Evolutionary conservation across 495 filamentous ascomycete genomes (phyloP).

Genomic region (Bacidia gigantensis): DNA sequence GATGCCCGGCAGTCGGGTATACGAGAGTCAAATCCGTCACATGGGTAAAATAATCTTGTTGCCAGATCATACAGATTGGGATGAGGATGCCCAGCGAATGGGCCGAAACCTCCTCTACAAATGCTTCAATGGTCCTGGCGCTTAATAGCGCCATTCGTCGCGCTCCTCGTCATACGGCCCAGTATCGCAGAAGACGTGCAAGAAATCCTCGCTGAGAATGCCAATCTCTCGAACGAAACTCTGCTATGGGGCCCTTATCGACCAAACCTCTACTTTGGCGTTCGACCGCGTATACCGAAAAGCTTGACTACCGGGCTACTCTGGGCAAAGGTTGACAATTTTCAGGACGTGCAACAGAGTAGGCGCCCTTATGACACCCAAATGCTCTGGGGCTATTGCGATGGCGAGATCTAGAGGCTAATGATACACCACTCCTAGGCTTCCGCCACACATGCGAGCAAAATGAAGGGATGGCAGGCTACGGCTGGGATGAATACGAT

Average conservation of each 20-base stretch:
- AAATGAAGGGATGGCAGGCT: conserved; percentile 83
- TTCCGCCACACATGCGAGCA: conserved; percentile 95
- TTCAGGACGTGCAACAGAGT: conserved; percentile 65
- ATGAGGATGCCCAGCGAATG: not conserved
- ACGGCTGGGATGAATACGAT: conserved; percentile 96
- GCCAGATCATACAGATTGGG: not conserved
- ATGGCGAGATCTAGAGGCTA: not conserved
- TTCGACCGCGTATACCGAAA: conserved; percentile 75
- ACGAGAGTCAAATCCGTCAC: no score
- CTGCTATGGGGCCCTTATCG: conserved; percentile 94
- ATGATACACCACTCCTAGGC: conserved; percentile 30
- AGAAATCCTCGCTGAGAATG: conserved; percentile 21
- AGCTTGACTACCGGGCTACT: conserved; percentile 73
- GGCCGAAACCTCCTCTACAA: not conserved
- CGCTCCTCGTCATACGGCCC: not conserved
- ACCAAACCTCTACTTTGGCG: conserved; percentile 91
- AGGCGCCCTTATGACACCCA: conserved; percentile 23
- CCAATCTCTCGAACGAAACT: conserved; percentile 57
- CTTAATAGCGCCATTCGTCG: not conserved
- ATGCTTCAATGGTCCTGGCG: not conserved
- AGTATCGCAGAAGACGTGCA: conserved; percentile 4
- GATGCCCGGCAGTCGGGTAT: no score
- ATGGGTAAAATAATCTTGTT: no score
- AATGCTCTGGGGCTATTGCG: no score
- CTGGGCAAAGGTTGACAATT: conserved; percentile 83